Evolutionary conservation across 176 grass and related monocot species (phyloP), one percentile per base, ranked within the genome.

Genomic region (Ensete ventricosum): DNA sequence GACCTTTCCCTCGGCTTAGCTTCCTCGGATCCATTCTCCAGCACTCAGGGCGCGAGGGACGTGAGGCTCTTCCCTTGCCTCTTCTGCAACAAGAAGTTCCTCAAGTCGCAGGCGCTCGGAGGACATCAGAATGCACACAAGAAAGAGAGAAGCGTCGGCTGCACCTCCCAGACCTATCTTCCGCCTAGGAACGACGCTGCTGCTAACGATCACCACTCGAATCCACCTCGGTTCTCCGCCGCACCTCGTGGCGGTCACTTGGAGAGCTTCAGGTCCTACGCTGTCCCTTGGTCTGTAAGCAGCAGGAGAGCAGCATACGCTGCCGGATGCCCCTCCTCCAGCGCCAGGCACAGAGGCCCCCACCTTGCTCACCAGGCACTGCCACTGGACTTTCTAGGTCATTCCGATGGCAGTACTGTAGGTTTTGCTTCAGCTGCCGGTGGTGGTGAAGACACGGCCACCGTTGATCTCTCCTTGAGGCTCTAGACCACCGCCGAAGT

Each of bases 121-220:
- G 93, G 93, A 1, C 93, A 96, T 79, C 93, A 96, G 86, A 96
- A 96, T 6, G 93, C 93, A 0, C 93, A 96, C 85, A 96, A 96
- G 86, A 96, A 92, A 77, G 93, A 96, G 83, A 53, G 87, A 17
- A 96, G 77, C 81, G 49, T 87, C 0, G 90, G 87, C 0, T 92
- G 93, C 87, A 96, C 87, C 81, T 82, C 89, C 27, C 78, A 90
- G 43, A 81, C 92, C 26, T 87, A 96, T 75, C 60, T 54, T 50
- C 62, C 20, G 11, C 50, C 73, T 24, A 1, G 25, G 20, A 26
- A 1, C 49, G 0, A 2, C 51, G 0, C 9, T 13, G 1, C 43
- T 19, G 1, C 43, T 23, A 11, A 8, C 9, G n/a, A 1, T 73
- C 51, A 73, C 81, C 51, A 82, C 21, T 49, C 29, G 80, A 53